Evolutionary conservation across 75 land plant genomes (phyloP).

Genomic region (Adiantum capillusveneris): DNA sequence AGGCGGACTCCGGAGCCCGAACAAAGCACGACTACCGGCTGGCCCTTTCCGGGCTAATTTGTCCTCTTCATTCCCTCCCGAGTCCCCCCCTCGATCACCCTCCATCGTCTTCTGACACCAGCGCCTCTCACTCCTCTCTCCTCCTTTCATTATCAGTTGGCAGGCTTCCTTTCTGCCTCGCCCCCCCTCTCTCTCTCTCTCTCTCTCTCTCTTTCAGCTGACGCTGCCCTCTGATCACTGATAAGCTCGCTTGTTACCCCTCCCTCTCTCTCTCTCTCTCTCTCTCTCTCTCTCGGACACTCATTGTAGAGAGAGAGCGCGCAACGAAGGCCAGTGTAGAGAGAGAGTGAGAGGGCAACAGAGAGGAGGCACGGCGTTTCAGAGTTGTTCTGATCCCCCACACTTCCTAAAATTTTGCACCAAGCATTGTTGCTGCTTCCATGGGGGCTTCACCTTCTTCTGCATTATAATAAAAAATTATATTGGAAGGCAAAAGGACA

Average conservation of each 20-base stretch:
- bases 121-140: not conserved
- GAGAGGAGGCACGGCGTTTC: not conserved
- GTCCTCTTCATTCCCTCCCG: no score
- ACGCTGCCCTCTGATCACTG: not conserved
- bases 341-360: not conserved
- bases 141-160: not conserved
- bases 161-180: not conserved
- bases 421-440: not conserved
- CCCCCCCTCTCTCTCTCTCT: not conserved
- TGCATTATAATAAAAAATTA: not conserved
- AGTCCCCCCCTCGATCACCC: no score
- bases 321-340: not conserved
- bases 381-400: not conserved
- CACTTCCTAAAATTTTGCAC: no score
- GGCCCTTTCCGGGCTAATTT: no score
- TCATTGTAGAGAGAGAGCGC: not conserved
- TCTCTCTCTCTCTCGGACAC: conserved; percentile 3
- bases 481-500: not conserved
- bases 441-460: not conserved
- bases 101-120: not conserved
- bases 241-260: not conserved
- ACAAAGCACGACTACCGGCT: no score
- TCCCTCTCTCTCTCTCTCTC: conserved; percentile 1
- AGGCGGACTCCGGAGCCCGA: no score
- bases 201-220: not conserved